phyloP scores from a whole-genome alignment of 768 basidiomycete species.

The Leccinum olivaceopallidum region DNA sequence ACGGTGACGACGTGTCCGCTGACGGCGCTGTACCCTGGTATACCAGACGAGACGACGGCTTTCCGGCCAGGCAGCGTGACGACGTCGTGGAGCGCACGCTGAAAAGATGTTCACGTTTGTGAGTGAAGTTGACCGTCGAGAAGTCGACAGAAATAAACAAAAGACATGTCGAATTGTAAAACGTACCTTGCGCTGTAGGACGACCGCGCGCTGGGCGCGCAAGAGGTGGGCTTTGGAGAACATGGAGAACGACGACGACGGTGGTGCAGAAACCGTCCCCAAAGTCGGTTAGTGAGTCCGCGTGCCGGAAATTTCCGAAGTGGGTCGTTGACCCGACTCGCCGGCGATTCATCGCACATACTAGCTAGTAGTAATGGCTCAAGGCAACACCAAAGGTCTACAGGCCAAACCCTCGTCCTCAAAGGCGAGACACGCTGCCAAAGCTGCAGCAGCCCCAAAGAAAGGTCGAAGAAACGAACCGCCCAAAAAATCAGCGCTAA shows the following conservation, averaged over 20 bases:
- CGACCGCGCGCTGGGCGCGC: constrained; percentile 54
- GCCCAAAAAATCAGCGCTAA: constrained; percentile 74
- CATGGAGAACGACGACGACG: constrained; percentile 33
- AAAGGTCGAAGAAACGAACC: constrained; percentile 79
- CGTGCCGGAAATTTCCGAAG: constrained; percentile 29
- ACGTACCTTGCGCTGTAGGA: constrained; percentile 47
- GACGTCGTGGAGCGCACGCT: constrained; percentile 79
- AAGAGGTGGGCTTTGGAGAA: constrained; percentile 46
- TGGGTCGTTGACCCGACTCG: background rate
- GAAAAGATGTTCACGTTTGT: constrained; percentile 11
- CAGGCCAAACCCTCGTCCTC: constrained; percentile 50
- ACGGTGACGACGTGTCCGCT: constrained; percentile 94
- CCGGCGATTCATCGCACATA: background rate
- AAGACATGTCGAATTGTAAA: background rate
- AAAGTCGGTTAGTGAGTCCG: constrained; percentile 5
- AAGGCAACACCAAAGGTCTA: constrained; percentile 85
- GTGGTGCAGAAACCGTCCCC: constrained; percentile 7
- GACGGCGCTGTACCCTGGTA: constrained; percentile 82
- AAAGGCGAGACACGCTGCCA: constrained; percentile 55
- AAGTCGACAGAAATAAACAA: background rate
- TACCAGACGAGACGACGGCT: constrained; percentile 74
- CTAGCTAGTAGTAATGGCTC: constrained; percentile 50
- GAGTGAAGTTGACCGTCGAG: background rate
- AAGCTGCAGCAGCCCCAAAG: constrained; percentile 69
- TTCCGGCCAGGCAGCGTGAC: constrained; percentile 56